phyloP scores from a whole-genome alignment of 768 basidiomycete species.

The Trametes elegans region DNA sequence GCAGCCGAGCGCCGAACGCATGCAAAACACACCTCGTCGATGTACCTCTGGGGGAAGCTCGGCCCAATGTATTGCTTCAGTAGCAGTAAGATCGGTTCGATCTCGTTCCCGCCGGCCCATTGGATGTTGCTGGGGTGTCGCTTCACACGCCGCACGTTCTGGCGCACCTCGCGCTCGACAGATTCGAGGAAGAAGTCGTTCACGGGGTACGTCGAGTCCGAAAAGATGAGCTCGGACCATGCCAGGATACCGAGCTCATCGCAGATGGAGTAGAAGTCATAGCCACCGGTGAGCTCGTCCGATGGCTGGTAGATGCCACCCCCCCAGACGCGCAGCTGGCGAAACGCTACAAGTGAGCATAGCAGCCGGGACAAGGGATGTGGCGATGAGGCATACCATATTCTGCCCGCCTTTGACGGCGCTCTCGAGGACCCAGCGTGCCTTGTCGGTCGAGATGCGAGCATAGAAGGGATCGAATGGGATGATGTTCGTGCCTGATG shows the following conservation, averaged over 20 bases:
- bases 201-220: slow-evolving; percentile 52
- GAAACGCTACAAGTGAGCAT: not conserved
- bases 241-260: slow-evolving; percentile 60
- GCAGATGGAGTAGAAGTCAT: slow-evolving; percentile 56
- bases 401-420: slow-evolving; percentile 54
- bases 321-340: slow-evolving; percentile 58
- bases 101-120: slow-evolving; percentile 63
- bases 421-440: slow-evolving; percentile 55
- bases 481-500: slow-evolving; percentile 54
- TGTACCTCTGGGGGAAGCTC: slow-evolving; percentile 38
- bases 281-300: slow-evolving; percentile 40
- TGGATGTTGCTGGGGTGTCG: slow-evolving; percentile 54
- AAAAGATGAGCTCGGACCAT: slow-evolving; percentile 62
- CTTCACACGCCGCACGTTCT: slow-evolving; percentile 55
- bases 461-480: slow-evolving; percentile 61
- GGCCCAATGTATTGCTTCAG: slow-evolving; percentile 36
- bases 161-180: slow-evolving; percentile 52
- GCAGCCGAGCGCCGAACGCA: not conserved
- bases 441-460: slow-evolving; percentile 45
- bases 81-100: slow-evolving; percentile 47
- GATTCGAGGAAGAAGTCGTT: slow-evolving; percentile 52
- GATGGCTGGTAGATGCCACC: slow-evolving; percentile 41
- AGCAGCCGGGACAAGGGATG: not conserved
- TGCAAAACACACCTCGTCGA: slow-evolving; percentile 42
- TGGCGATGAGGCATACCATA: slow-evolving; percentile 43